Evolutionary conservation across 2,329 filamentous ascomycete genomes (phyloP).

Genomic region (Phialophora verrucosa): DNA sequence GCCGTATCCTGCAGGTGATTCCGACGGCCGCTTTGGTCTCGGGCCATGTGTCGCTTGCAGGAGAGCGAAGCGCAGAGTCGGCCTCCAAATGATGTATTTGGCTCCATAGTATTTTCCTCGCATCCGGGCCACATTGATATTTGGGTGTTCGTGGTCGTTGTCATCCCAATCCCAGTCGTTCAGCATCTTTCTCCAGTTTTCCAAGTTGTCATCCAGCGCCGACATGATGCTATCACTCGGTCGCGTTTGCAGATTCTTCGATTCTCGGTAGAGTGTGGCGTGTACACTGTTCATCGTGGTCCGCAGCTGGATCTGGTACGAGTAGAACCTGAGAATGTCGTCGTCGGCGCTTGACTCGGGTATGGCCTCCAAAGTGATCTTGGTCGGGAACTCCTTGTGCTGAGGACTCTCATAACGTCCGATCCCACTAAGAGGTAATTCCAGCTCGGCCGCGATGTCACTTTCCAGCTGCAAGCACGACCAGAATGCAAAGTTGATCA

Average conservation of each 20-base stretch:
- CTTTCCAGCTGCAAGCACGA: conserved; percentile 92
- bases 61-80: conserved; percentile 69
- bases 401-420: conserved; percentile 58
- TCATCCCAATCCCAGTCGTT: conserved; percentile 65
- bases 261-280: conserved; percentile 51
- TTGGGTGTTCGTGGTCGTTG: conserved; percentile 69
- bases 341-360: conserved; percentile 23
- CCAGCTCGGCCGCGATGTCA: conserved; percentile 88
- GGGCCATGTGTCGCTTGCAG: conserved; percentile 44
- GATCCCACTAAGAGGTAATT: conserved; percentile 66
- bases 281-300: conserved; percentile 45
- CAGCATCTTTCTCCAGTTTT: conserved; percentile 60
- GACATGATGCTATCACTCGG: conserved; percentile 44
- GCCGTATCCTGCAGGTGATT: conserved; percentile 44
- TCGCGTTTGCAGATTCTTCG: conserved; percentile 46
- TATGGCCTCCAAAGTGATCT: conserved; percentile 29
- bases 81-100: conserved; percentile 84
- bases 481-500: conserved; percentile 82
- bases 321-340: conserved; percentile 55
- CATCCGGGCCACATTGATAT: conserved; percentile 82
- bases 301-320: conserved; percentile 65
- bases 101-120: conserved; percentile 96
- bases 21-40: conserved; percentile 30
- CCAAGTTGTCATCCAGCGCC: conserved; percentile 55
- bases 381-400: conserved; percentile 40